A percentile compares a stretch with the other conserved stretches of the same genome.
Conservation (phyloP, 352 stramenopile species). For the Globisporangium mamillatum region DNA sequence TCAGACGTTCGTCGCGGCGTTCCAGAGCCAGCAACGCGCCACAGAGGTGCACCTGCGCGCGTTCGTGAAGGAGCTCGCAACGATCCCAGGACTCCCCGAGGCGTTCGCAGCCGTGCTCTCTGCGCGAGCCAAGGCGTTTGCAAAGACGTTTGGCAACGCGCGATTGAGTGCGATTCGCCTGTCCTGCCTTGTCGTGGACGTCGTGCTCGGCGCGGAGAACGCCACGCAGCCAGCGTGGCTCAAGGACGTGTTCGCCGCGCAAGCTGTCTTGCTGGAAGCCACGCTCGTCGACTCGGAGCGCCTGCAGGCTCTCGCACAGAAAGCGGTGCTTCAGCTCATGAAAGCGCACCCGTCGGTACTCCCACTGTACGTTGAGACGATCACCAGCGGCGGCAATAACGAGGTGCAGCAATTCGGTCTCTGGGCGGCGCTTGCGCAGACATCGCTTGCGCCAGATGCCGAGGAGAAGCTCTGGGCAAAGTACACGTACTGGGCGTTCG, state of each 20-base stretch:
- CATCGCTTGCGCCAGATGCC: slow-evolving; percentile 26
- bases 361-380: slow-evolving; percentile 35
- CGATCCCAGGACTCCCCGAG: slow-evolving; percentile 42
- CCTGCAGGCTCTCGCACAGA: slow-evolving; percentile 38
- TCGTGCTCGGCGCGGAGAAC: slow-evolving; percentile 16
- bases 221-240: slow-evolving; percentile 35
- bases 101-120: slow-evolving; percentile 50
- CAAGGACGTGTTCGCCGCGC: slow-evolving; percentile 36
- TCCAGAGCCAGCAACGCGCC: slow-evolving; percentile 51
- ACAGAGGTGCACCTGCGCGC: slow-evolving; percentile 53
- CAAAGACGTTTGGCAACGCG: slow-evolving; percentile 52
- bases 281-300: slow-evolving; percentile 46
- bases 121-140: slow-evolving; percentile 31
- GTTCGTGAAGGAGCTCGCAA: slow-evolving; percentile 37
- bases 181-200: slow-evolving; percentile 51
- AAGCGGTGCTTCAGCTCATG: slow-evolving; percentile 43
- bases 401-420: slow-evolving; percentile 64
- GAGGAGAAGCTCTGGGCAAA: slow-evolving; percentile 48
- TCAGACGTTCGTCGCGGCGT: slow-evolving; percentile 52
- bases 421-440: slow-evolving; percentile 49
- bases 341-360: slow-evolving; percentile 41
- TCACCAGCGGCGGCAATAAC: slow-evolving; percentile 19
- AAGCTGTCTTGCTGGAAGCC: slow-evolving; percentile 57
- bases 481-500: slow-evolving; percentile 77
- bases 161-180: slow-evolving; percentile 58